Evolutionary conservation across 2,329 filamentous ascomycete species (phyloP), one percentile per base, ranked within the genome.

Genomic region (Paecilomyces sp.): DNA sequence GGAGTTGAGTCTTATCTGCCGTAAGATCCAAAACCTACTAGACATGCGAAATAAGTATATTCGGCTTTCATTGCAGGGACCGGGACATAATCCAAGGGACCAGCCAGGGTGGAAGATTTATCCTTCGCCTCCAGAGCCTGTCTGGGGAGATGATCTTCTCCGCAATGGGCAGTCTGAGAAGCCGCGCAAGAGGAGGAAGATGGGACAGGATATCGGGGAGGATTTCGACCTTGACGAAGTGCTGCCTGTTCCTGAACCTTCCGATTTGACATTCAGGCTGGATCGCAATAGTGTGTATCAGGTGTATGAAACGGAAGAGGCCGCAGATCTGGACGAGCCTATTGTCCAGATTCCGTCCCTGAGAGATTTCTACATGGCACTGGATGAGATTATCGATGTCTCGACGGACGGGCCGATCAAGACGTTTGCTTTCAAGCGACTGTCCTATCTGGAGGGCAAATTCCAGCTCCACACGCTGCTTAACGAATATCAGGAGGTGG

Each of bases 401-500:
- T 96, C 92, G 0, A 96, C 92, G 0, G 93, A 99, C 70, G 94
- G 94, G 0, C 94, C 94, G 0, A 93, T 88, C 75, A 99, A 99
- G 77, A 97, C 92, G 70, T 97, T 97, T 75, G 93, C 94, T 1
- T 99, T 96, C 74, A 88, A 93, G 58, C 88, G 95, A 11, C 82
- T 99, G 55, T 93, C 96, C 68, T 99, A 97, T 72, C 80, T 99
- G 8, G 94, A 99, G 77, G 93, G 92, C 61, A 97, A 97, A 72
- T 99, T 96, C 77, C 96, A 97, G 72, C 83, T 99, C 24, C 97
- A 99, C 72, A 85, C 88, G 24, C 84, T 99, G 31, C 80, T 97
- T 60, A 97, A 99, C 72, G 94, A 97, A 74, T 97, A 97, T 67
- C 92, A 97, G 72, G 94, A 99, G 76, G 94, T 95, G 57, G 93